Percentiles rank a stretch among this genome's conserved stretches.
Evolutionary conservation across 768 basidiomycete species (phyloP).

Genomic region (Crepidotus variabilis): DNA sequence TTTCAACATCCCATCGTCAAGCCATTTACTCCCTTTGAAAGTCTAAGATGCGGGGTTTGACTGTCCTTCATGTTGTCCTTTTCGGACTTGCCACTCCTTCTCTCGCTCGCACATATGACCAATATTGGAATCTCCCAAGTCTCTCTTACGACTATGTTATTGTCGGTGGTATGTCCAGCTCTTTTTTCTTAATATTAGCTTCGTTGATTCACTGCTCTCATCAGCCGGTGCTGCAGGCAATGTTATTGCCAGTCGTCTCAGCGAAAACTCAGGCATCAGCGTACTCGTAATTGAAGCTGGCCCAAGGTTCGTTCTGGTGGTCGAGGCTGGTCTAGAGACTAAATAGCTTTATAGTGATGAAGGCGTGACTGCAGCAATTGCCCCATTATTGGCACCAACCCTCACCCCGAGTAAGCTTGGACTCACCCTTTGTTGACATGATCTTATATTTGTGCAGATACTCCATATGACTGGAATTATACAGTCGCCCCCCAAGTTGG

Average conservation of each 20-base stretch:
- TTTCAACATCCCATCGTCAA: background rate
- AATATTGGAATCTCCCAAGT: constrained; percentile 11
- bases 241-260: constrained; percentile 49
- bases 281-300: constrained; percentile 57
- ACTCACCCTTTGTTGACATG: background rate
- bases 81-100: constrained; percentile 4
- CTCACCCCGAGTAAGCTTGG: constrained; percentile 14
- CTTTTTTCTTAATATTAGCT: background rate
- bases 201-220: background rate
- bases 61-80: constrained; percentile 3
- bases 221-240: constrained; percentile 53
- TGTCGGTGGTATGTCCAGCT: constrained; percentile 11
- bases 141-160: constrained; percentile 13
- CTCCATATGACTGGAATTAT: constrained; percentile 30
- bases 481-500: constrained; percentile 27
- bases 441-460: constrained; percentile 7
- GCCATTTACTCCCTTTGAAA: background rate
- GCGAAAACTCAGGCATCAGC: constrained; percentile 33
- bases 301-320: constrained; percentile 34
- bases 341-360: constrained; percentile 14
- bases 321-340: background rate
- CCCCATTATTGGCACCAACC: constrained; percentile 19
- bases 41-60: background rate
- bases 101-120: constrained; percentile 8
- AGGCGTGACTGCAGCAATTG: constrained; percentile 16